These are phyloP conservation scores for Pyricularia sp. DNA, from an alignment of 2,329 filamentous ascomycete species.

Conservation along the genomic window DNA sequence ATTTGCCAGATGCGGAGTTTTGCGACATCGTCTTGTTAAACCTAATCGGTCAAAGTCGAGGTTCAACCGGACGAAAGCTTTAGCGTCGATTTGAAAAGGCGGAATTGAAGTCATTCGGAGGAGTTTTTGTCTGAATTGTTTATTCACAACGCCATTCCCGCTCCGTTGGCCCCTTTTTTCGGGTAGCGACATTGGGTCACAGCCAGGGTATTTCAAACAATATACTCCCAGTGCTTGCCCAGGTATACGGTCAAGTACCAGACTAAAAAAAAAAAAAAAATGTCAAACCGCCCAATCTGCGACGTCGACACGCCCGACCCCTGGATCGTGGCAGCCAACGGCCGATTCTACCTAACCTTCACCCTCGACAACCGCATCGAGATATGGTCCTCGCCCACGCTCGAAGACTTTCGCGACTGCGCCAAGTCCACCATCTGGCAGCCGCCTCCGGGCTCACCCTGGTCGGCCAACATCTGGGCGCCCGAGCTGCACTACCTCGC, in stretches of 20 bases:
- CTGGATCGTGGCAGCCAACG: constrained; percentile 17
- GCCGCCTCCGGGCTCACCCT: constrained; percentile 29
- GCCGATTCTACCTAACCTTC: constrained; percentile 16
- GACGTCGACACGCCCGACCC: constrained; percentile 20
- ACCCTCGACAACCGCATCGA: constrained; percentile 22
- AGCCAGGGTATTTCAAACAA: neutral
- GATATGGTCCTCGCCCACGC: constrained; percentile 20
- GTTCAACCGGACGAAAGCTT: too few species aligned
- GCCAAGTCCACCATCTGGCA: constrained; percentile 21
- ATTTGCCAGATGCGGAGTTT: too few species aligned
- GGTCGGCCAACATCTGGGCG: constrained; percentile 40
- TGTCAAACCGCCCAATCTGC: constrained; percentile 20
- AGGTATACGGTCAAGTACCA: neutral
- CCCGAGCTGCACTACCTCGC: constrained; percentile 42
- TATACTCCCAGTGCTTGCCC: neutral
- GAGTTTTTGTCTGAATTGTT: too few species aligned
- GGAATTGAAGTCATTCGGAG: too few species aligned
- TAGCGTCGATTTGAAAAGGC: too few species aligned
- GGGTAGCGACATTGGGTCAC: too few species aligned
- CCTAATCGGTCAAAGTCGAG: too few species aligned
- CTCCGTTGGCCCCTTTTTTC: too few species aligned
- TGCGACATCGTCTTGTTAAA: too few species aligned
- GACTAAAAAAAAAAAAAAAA: constrained; percentile 6
- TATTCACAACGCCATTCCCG: too few species aligned
- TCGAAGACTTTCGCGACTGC: constrained; percentile 20